These are phyloP conservation scores for Agrocybe pediades DNA, from an alignment of 768 basidiomycete genomes.

Conservation along the genomic window DNA sequence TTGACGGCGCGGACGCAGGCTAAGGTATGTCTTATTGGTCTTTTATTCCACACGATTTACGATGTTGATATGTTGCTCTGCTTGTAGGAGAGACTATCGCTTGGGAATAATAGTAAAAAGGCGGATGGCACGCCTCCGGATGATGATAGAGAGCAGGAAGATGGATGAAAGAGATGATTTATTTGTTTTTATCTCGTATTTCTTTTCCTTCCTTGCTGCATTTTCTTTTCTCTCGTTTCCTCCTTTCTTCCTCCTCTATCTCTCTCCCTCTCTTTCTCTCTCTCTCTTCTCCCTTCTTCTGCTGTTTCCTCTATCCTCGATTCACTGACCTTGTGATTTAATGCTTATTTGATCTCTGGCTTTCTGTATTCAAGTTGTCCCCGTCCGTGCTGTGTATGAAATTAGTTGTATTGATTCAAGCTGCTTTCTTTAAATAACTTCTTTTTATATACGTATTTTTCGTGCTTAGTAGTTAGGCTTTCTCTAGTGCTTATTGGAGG, in stretches of 20 bases:
- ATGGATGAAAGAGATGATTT: background rate
- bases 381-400: background rate
- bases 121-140: slow-evolving; percentile 14
- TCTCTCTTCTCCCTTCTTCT: background rate
- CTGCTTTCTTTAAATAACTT: background rate
- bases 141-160: slow-evolving; percentile 2
- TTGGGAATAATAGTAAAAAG: slow-evolving; percentile 12
- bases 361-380: background rate
- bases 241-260: background rate
- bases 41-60: background rate
- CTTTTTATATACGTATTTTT: background rate
- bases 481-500: background rate
- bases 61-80: background rate
- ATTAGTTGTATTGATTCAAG: background rate
- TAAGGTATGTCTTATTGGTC: slow-evolving; percentile 14
- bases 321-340: background rate
- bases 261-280: background rate
- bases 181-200: slow-evolving; percentile 4
- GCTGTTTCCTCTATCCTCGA: background rate
- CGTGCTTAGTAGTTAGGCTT: background rate
- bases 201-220: background rate
- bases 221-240: slow-evolving; percentile 3
- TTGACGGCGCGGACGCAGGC: slow-evolving; percentile 25
- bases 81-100: slow-evolving; percentile 15
- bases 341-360: background rate